Conservation (phyloP, 495 filamentous ascomycete genomes). For the Aspergillus leporis region DNA sequence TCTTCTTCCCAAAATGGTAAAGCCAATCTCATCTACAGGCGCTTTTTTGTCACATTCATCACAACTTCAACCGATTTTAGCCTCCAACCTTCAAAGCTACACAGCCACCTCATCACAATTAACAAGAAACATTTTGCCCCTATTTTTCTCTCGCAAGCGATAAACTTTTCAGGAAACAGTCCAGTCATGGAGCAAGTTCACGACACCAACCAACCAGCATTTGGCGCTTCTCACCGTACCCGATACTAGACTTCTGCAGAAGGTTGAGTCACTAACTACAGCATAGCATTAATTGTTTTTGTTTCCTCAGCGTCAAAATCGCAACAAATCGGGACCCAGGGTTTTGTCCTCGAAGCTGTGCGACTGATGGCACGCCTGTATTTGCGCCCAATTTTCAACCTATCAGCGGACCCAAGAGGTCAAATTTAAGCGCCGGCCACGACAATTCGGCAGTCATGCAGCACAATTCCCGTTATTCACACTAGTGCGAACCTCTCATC, state of each 20-base stretch:
- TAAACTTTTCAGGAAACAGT: not conserved
- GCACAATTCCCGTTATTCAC: conserved; percentile 22
- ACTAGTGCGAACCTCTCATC: conserved; percentile 23
- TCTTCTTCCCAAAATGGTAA: not conserved
- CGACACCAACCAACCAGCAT: not conserved
- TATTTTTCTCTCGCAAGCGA: not conserved
- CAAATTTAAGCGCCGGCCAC: conserved; percentile 26
- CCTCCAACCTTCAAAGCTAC: not conserved
- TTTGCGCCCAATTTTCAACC: conserved; percentile 13
- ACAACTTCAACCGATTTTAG: not conserved
- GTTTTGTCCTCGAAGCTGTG: conserved; percentile 11
- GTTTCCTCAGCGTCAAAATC: conserved; percentile 5
- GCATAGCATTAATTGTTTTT: not conserved
- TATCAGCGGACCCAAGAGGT: conserved; percentile 18
- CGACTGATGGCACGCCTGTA: not conserved
- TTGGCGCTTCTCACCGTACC: not conserved
- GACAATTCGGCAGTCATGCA: conserved; percentile 18
- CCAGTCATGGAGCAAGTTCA: not conserved
- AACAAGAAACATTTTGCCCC: not conserved
- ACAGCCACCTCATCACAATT: not conserved
- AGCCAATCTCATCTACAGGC: not conserved
- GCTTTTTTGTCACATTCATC: not conserved
- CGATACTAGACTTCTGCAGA: not conserved
- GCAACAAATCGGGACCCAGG: conserved; percentile 4
- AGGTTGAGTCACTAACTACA: not conserved